Evolutionary conservation across 768 basidiomycete species (phyloP), one percentile per base, ranked within the genome.

Genomic region (Mycena maculata): DNA sequence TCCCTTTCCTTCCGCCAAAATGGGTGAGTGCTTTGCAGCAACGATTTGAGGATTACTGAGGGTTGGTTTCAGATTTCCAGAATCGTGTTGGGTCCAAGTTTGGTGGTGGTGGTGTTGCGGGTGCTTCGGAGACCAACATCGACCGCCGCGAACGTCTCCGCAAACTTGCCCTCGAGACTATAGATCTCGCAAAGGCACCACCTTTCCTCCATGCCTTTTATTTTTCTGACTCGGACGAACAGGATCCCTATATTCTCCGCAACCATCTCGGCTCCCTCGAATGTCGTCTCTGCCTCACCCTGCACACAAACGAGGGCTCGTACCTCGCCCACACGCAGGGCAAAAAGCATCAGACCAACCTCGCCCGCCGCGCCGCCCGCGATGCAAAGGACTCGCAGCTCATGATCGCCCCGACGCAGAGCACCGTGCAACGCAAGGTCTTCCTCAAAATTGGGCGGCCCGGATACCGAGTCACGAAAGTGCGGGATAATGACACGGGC

Each of bases 241-340:
- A 94, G 95, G 97, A 99, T 81, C 97, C 97, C 10, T 99, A 98
- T 79, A 98, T 99, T 76, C 89, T 99, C 39, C 94, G 97, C 80
- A 99, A 98, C 78, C 98, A 99, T 79, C 87, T 99, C 64, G 98
- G 98, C 44, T 98, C 96, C 11, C 88, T 99, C 44, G 97, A 99
- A 88, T 99, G 98, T 83, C 94, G 96, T 74, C 87, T 99, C 30
- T 99, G 98, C 78, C 82, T 99, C 50, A 99, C 98, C 0, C 87
- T 99, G 13, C 98, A 99, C 81, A 98, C 97, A n/a, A 99, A 99
- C 74, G 98, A 99, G 81, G 98, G 98, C 22, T 98, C 96, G 16
- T 98, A 99, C 78, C 92, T 99, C 52, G 98, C 98, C 0, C 98
- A 99, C 74, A 99, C 98, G 0, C 98, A 99, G 82, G 98, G 98